These are phyloP conservation scores for Zygnema circumcarinatum DNA, from an alignment of 139 green algal species.

Conservation along the genomic window DNA sequence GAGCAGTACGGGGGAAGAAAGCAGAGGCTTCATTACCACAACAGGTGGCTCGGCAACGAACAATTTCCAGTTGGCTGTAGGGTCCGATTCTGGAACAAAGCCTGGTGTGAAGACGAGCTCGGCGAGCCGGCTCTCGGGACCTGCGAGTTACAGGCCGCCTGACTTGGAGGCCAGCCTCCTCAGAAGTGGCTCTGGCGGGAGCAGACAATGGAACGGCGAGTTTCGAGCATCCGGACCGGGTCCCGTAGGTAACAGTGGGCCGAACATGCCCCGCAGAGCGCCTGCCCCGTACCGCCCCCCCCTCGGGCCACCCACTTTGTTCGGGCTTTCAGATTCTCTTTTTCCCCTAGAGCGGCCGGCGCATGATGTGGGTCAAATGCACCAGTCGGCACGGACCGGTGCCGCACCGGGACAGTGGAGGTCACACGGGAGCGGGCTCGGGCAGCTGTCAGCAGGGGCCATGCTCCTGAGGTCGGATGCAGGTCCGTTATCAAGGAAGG, in stretches of 20 bases:
- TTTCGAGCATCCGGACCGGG: not conserved
- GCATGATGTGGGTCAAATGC: not conserved
- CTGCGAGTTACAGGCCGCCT: not conserved
- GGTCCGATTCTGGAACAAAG: not conserved
- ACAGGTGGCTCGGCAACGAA: not conserved
- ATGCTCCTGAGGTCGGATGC: not conserved
- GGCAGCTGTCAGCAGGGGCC: not conserved
- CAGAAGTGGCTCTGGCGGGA: not conserved
- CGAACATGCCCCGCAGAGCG: not conserved
- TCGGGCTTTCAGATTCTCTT: not conserved
- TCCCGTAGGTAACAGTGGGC: not conserved
- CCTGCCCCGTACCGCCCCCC: constrained; percentile 6
- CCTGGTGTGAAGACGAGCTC: not conserved
- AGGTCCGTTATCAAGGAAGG: not conserved
- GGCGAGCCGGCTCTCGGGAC: not conserved
- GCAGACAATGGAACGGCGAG: not conserved
- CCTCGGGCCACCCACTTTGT: not conserved
- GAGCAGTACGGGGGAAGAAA: not conserved
- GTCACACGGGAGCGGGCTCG: not conserved
- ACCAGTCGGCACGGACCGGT: not conserved
- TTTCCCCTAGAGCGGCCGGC: not conserved
- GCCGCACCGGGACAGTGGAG: not conserved
- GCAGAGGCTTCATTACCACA: not conserved
- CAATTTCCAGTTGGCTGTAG: not conserved
- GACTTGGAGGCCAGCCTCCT: not conserved